Base-by-base conservation (phyloP, 78 protist genomes). In the Dictyostelium intermedium region DNA sequence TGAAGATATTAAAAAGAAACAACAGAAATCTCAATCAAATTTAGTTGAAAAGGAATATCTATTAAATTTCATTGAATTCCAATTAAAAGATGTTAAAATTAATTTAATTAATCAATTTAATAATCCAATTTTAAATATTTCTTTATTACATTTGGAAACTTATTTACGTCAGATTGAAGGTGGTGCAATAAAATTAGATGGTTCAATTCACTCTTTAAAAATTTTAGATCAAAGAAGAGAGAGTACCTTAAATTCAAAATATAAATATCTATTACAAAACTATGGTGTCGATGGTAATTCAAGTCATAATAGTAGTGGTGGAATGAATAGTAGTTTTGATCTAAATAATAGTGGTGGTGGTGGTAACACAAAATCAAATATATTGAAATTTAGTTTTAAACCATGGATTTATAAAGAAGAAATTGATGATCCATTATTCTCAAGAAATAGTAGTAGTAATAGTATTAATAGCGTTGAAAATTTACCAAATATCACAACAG, bases 221-320 rank as follows among this genome's bases (percentile, higher is more conserved):
- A 6, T 34, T 16, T 34, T 18, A 5, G 79, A 72, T 72, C 37
- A 34, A 27, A 72, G 79, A 72, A 72, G 79, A 72, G 79, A 72
- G 32, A 32, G 43, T 72, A 32, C 25, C 18, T 13, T 72, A 72
- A 32, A 32, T 32, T 72, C 79, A 27, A 32, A 72, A 34, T 72
- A 72, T 72, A 30, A 72, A 72, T 32, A 34, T 34, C 7, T 72
- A 18, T 32, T 72, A 16, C 39, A 30, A 72, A 72, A 72, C 7
- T 66, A 66, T 66, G 74, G 74, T 27, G 35, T 27, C 27, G 74
- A 66, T 66, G 74, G 74, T 66, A 66, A 66, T 66, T 66, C 74
- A 27, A 66, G 35, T 66, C 4, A 66, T 66, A 66, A 25, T 27
- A 27, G 35, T 66, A 56, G 66, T 20, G 66, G 66, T 56, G 27